Conservation (phyloP, 148 eudicot species). For the Heliamphora exappendiculata region DNA sequence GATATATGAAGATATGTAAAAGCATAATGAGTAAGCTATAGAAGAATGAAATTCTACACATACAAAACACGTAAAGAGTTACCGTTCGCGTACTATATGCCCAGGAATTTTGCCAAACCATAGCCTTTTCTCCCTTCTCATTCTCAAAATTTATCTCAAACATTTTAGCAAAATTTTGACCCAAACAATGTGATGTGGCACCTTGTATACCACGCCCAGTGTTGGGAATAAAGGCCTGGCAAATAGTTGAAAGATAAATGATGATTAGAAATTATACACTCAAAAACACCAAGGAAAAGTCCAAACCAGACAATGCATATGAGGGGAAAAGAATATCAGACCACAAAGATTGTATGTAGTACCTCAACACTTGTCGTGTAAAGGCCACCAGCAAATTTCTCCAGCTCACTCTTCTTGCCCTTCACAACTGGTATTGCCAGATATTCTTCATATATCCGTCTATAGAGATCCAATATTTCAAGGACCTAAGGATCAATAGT, state of each 20-base stretch:
- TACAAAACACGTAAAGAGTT: not conserved
- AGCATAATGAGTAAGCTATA: too few species aligned
- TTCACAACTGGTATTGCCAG: constrained; percentile 90
- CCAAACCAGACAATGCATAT: not conserved
- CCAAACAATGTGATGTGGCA: constrained; percentile 96
- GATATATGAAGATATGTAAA: too few species aligned
- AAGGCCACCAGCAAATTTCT: constrained; percentile 98
- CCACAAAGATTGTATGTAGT: not conserved
- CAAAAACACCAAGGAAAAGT: not conserved
- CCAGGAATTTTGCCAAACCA: constrained; percentile 99
- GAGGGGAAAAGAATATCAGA: not conserved
- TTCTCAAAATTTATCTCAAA: constrained; percentile 92
- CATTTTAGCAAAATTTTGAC: constrained; percentile 98
- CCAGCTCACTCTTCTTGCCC: constrained; percentile 90
- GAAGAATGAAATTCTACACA: too few species aligned
- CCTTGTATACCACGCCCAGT: constrained; percentile 98
- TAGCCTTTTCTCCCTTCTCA: constrained; percentile 81
- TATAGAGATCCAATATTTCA: too few species aligned
- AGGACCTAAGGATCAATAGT: not conserved
- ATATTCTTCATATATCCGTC: too few species aligned
- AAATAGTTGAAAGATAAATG: constrained; percentile 1
- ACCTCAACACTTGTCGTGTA: constrained; percentile 95
- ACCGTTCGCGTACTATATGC: constrained; percentile 95
- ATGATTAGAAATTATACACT: not conserved
- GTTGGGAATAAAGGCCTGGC: constrained; percentile 87